These are phyloP conservation scores for Powellomyces hirtus DNA, from an alignment of 192 early-diverging fungal species.

Conservation along the genomic window DNA sequence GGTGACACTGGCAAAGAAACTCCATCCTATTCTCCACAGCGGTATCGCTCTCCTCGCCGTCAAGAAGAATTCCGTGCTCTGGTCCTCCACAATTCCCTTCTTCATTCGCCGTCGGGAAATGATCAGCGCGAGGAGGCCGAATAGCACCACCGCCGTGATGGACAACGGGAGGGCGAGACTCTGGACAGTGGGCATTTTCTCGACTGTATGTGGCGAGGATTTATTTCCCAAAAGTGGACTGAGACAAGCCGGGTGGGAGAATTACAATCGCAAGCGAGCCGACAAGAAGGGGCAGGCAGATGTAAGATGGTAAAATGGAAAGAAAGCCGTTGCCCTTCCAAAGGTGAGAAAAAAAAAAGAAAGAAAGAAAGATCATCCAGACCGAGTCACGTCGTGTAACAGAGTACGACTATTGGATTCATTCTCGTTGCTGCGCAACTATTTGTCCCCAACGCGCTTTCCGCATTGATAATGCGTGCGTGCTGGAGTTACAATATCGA, in stretches of 20 bases:
- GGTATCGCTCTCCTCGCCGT: constrained; percentile 43
- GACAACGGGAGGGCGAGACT: constrained; percentile 6
- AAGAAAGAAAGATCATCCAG: no score
- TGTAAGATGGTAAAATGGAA: no score
- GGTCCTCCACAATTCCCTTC: constrained; percentile 1
- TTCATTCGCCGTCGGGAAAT: constrained; percentile 2
- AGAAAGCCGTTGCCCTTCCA: no score
- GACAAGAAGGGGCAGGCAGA: no score
- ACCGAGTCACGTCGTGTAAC: no score
- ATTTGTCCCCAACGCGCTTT: background rate
- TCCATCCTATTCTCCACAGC: constrained; percentile 29
- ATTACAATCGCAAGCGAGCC: no score
- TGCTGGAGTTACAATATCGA: no score
- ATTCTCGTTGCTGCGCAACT: background rate
- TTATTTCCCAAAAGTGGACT: no score
- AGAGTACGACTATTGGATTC: background rate
- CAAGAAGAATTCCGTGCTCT: constrained; percentile 44
- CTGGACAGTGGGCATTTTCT: constrained; percentile 7
- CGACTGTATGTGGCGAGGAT: no score
- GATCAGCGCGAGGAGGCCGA: constrained; percentile 25
- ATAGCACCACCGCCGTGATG: constrained; percentile 19
- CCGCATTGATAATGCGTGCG: no score
- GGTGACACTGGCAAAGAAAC: constrained; percentile 43
- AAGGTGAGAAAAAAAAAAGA: no score
- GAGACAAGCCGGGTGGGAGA: no score